A percentile compares a stretch with the other conserved stretches of the same genome.
Conservation (phyloP, 1,139 yeast species). For the Candida glucosophila region DNA sequence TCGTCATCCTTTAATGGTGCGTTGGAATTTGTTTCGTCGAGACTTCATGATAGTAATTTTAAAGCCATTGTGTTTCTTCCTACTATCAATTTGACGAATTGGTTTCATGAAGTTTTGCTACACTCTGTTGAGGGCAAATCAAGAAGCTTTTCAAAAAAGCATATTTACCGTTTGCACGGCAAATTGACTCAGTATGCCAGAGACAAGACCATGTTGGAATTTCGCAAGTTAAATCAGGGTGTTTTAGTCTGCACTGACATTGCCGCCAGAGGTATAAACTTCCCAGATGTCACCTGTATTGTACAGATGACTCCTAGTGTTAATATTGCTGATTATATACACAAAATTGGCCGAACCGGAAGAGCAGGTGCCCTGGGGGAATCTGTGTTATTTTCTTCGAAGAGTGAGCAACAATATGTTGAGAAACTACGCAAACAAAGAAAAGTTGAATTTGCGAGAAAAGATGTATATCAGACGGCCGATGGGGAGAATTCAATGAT, state of each 20-base stretch:
- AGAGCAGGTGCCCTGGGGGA: slow-evolving; percentile 81
- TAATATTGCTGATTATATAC: slow-evolving; percentile 73
- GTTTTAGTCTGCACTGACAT: slow-evolving; percentile 83
- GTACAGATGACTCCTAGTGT: slow-evolving; percentile 71
- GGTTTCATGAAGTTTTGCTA: slow-evolving; percentile 16
- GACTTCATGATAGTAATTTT: slow-evolving; percentile 26
- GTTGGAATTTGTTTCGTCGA: slow-evolving; percentile 35
- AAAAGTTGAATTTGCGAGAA: slow-evolving; percentile 42
- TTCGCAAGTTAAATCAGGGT: slow-evolving; percentile 43
- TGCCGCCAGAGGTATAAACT: slow-evolving; percentile 95
- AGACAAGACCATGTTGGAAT: slow-evolving; percentile 46
- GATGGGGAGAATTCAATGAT: slow-evolving; percentile 8
- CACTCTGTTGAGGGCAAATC: slow-evolving; percentile 37
- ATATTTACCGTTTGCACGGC: slow-evolving; percentile 51
- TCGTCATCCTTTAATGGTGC: slow-evolving; percentile 48
- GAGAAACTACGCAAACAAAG: slow-evolving; percentile 32
- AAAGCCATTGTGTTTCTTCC: slow-evolving; percentile 82
- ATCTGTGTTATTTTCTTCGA: slow-evolving; percentile 44
- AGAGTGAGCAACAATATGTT: slow-evolving; percentile 42
- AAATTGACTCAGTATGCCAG: slow-evolving; percentile 60
- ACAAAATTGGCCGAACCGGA: slow-evolving; percentile 94
- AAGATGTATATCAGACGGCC: slow-evolving; percentile 6
- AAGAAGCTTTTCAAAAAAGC: slow-evolving; percentile 14
- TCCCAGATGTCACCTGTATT: slow-evolving; percentile 77
- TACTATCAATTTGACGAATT: slow-evolving; percentile 62